phyloP scores from a whole-genome alignment of 345 rosid species.

The Toxicodendron radicans region DNA sequence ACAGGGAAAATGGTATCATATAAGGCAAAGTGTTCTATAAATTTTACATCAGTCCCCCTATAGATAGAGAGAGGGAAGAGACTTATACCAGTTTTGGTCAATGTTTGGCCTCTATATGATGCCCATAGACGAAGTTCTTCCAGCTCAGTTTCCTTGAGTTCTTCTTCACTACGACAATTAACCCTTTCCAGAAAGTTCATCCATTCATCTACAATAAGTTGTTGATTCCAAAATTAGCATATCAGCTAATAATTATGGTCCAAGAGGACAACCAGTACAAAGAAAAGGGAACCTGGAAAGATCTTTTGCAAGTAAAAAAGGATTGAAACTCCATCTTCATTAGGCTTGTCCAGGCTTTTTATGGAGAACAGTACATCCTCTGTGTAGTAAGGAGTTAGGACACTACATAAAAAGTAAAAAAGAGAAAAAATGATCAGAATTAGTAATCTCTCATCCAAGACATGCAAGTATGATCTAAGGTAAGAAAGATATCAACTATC shows the following conservation, averaged over 20 bases:
- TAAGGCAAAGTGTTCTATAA: constrained; percentile 6
- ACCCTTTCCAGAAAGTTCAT: constrained; percentile 67
- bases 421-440: neutral
- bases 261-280: constrained; percentile 2
- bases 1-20: neutral
- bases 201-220: constrained; percentile 66
- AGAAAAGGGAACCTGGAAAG: constrained; percentile 60
- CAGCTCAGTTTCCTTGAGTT: constrained; percentile 36
- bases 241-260: constrained; percentile 6
- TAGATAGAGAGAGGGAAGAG: neutral
- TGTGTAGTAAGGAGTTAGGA: constrained; percentile 71
- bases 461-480: constrained; percentile 4
- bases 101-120: constrained; percentile 80
- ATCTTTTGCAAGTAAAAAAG: constrained; percentile 82
- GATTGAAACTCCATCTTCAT: constrained; percentile 87
- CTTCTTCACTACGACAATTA: constrained; percentile 46
- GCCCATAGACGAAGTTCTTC: constrained; percentile 83
- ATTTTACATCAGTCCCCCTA: neutral
- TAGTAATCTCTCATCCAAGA: neutral
- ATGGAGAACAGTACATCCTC: constrained; percentile 76
- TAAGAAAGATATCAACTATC: neutral
- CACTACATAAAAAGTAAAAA: constrained; percentile 37
- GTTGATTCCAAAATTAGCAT: constrained; percentile 25
- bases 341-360: constrained; percentile 48
- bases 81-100: constrained; percentile 70